Percentiles rank a stretch among this genome's conserved stretches.
phyloP scores from a whole-genome alignment of 192 early-diverging fungal genomes.

The Rhizophagus clarus region DNA sequence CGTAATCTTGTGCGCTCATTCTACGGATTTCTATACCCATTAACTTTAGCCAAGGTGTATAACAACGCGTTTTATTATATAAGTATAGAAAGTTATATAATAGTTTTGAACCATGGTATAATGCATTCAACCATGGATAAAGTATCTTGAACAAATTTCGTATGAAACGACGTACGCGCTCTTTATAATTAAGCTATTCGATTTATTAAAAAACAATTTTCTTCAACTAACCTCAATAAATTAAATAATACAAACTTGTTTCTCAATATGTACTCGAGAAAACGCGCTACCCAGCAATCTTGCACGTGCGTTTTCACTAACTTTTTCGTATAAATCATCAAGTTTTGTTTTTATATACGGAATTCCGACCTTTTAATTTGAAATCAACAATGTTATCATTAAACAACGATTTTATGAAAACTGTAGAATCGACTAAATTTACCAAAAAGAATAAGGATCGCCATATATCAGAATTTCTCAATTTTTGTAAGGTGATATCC shows the following conservation, averaged over 20 bases:
- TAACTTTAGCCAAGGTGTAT: slow-evolving; percentile 81
- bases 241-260: background rate
- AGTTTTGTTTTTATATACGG: slow-evolving; percentile 77
- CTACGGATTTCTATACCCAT: slow-evolving; percentile 79
- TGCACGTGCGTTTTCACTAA: slow-evolving; percentile 64
- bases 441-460: slow-evolving; percentile 69
- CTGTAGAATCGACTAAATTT: slow-evolving; percentile 8
- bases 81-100: slow-evolving; percentile 81
- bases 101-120: slow-evolving; percentile 66
- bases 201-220: background rate
- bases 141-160: slow-evolving; percentile 39
- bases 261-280: slow-evolving; percentile 36
- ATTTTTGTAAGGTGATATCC: slow-evolving; percentile 41
- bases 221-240: background rate
- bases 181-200: background rate
- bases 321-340: slow-evolving; percentile 71
- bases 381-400: background rate
- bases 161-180: background rate
- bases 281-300: slow-evolving; percentile 62
- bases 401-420: background rate
- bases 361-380: slow-evolving; percentile 54
- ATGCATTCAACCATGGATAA: slow-evolving; percentile 75
- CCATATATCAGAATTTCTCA: slow-evolving; percentile 58
- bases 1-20: slow-evolving; percentile 81
- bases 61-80: slow-evolving; percentile 81